phyloP scores from a whole-genome alignment of 2,329 filamentous ascomycete species.

The Tolypocladium ovalisporum region DNA sequence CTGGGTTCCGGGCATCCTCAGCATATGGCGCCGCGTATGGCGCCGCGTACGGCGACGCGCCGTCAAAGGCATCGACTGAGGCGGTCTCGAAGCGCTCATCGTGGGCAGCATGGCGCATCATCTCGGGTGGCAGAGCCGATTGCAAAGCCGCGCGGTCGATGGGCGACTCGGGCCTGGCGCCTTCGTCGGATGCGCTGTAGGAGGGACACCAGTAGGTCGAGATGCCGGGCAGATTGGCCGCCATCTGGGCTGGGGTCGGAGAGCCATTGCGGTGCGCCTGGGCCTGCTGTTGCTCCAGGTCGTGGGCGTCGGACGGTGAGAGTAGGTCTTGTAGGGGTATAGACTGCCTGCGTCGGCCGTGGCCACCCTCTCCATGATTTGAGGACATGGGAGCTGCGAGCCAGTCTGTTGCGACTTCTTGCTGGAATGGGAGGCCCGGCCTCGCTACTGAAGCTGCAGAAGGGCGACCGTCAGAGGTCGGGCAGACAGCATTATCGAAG shows the following conservation, averaged over 20 bases:
- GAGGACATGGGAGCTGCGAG: conserved; percentile 16
- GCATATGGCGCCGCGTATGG: conserved; percentile 23
- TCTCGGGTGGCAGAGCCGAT: conserved; percentile 42
- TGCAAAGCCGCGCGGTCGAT: conserved; percentile 43
- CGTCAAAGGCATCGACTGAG: conserved; percentile 18
- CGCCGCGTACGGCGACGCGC: conserved; percentile 19
- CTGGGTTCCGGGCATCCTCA: conserved; percentile 19
- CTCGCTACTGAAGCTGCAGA: conserved; percentile 1
- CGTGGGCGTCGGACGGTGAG: conserved; percentile 2
- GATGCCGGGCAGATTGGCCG: conserved; percentile 27
- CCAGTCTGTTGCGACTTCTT: background rate
- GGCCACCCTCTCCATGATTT: conserved; percentile 13
- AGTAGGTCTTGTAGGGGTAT: conserved; percentile 62
- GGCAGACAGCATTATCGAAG: background rate
- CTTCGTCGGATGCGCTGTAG: conserved; percentile 25
- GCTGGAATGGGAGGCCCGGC: background rate
- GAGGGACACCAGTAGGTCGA: conserved; percentile 44
- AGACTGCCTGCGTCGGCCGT: conserved; percentile 27
- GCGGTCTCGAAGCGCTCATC: conserved; percentile 14
- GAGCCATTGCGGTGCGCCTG: conserved; percentile 1
- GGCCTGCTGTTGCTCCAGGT: background rate
- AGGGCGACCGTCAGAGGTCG: background rate
- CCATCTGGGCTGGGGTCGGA: conserved; percentile 8
- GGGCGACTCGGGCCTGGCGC: conserved; percentile 32
- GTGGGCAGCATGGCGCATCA: conserved; percentile 20